Base-by-base conservation (phyloP, 1,139 yeast genomes). In the Yamadazyma triangularis region DNA sequence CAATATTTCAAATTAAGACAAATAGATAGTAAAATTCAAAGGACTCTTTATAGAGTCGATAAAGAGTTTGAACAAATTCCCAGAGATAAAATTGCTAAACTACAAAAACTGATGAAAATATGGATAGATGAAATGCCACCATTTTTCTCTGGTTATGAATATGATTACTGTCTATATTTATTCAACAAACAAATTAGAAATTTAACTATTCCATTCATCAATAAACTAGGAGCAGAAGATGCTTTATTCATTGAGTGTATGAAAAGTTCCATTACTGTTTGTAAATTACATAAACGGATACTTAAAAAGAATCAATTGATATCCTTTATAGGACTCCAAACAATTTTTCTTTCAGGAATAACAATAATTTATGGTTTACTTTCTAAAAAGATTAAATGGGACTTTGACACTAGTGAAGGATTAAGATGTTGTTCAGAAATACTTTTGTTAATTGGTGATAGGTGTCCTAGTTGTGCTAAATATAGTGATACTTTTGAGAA, bases 311-410 rank as follows among this genome's bases (percentile, higher is more conserved):
- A 18, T 9, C 24, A 20, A n/a, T 15, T 26, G 4, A 23, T 36
- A 20, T 38, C 42, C 3, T 26, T 38, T 18, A 25, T 38, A 10
- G 30, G 36, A 18, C 15, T 38, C 3, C 42, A 38, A 24, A 36
- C 42, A 3, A 24, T 34, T 2, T 38, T 38, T 24, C 30, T 38
- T 26, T 36, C 40, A 26, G 42, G 42, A 3, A 29, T 38, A 8
- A 38, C 42, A 4, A 30, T 38, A n/a, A 26, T 36, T 4, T 38
- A 38, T 32, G 40, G 35, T 2, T 11, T 38, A 2, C 15, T 36
- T 10, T 29, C 39, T 2, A 19, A 23, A 6, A 38, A 38, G 18
- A 21, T 30, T 3, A 18, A 13, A 10, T 38, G 40, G 38, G 27
- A 30, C 14, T 21, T 34, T 13, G 33, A 34, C 2, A 24, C 32